These are phyloP conservation scores for Urostyla sp. DNA, from an alignment of 73 alveolate genomes.

Conservation along the genomic window DNA sequence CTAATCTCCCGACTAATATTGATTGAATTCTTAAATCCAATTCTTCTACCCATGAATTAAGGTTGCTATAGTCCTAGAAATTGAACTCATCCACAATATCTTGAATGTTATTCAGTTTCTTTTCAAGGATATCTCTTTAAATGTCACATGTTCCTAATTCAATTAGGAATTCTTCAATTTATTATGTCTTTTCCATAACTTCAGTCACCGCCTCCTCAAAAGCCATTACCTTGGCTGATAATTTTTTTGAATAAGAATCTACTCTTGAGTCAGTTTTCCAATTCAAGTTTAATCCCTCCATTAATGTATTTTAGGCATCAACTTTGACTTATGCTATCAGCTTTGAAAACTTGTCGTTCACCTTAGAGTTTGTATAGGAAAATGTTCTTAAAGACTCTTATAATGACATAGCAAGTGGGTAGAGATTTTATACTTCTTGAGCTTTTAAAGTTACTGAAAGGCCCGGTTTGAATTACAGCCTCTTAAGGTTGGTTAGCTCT, in stretches of 20 bases:
- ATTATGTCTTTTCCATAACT: constrained; percentile 75
- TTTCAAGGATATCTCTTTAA: constrained; percentile 9
- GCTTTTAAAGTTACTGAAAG: constrained; percentile 69
- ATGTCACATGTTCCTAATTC: constrained; percentile 64
- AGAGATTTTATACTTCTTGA: constrained; percentile 78
- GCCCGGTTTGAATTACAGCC: constrained; percentile 62
- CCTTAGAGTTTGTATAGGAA: constrained; percentile 77
- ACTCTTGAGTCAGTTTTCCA: constrained; percentile 89
- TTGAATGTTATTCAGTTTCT: constrained; percentile 80
- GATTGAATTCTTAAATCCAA: constrained; percentile 86
- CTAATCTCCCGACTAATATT: constrained; percentile 81
- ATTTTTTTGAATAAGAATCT: constrained; percentile 72
- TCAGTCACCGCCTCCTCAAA: constrained; percentile 92
- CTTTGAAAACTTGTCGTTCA: constrained; percentile 82
- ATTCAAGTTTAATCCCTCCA: constrained; percentile 72
- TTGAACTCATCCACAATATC: constrained; percentile 86
- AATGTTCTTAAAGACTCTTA: constrained; percentile 91
- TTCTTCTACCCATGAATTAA: constrained; percentile 89
- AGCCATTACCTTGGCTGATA: constrained; percentile 82
- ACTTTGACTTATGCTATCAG: constrained; percentile 87
- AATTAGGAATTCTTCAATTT: constrained; percentile 66
- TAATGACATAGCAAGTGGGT: constrained; percentile 87
- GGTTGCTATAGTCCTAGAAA: constrained; percentile 88
- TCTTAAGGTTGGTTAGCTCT: constrained; percentile 77
- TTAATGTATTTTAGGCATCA: constrained; percentile 73